Percentiles rank a stretch among this genome's conserved stretches.
Conservation (phyloP, 2,329 filamentous ascomycete species). For the Parascedosporium putredinis region DNA sequence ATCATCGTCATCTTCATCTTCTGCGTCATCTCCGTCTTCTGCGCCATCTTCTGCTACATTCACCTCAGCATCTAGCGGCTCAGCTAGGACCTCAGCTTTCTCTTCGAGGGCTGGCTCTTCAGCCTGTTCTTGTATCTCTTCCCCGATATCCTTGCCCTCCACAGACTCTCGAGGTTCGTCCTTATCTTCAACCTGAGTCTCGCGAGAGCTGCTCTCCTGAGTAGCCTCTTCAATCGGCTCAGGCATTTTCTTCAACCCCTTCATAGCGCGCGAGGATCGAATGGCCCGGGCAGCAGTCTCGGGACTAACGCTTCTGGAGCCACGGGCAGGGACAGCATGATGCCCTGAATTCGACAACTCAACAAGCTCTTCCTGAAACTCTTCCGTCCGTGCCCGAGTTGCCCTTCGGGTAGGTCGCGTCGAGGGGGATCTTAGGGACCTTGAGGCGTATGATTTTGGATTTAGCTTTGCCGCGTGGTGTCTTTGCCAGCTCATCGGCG, state of each 20-base stretch:
- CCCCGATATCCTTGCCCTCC: slow-evolving; percentile 20
- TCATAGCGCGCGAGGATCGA: slow-evolving; percentile 38
- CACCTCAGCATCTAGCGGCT: slow-evolving; percentile 14
- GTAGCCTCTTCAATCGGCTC: slow-evolving; percentile 41
- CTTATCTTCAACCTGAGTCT: slow-evolving; percentile 27
- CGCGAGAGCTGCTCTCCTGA: slow-evolving; percentile 37
- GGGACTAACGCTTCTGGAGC: slow-evolving; percentile 45
- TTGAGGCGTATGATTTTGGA: slow-evolving; percentile 34
- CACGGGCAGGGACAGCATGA: slow-evolving; percentile 38
- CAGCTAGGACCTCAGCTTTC: slow-evolving; percentile 12
- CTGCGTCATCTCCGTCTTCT: slow-evolving; percentile 28
- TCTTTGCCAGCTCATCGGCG: slow-evolving; percentile 17
- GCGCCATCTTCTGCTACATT: slow-evolving; percentile 25
- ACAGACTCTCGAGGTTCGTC: slow-evolving; percentile 19
- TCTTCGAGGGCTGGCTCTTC: slow-evolving; percentile 10
- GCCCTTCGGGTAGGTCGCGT: slow-evolving; percentile 28
- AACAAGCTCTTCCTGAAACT: slow-evolving; percentile 42
- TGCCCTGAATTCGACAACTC: slow-evolving; percentile 52
- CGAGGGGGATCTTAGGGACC: slow-evolving; percentile 20
- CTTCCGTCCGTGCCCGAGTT: slow-evolving; percentile 44
- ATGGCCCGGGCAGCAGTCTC: slow-evolving; percentile 33
- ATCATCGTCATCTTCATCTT: slow-evolving; percentile 37
- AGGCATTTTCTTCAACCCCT: slow-evolving; percentile 38
- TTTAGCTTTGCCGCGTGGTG: slow-evolving; percentile 17
- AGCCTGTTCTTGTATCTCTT: no score